phyloP scores from a whole-genome alignment of 352 stramenopile species.

The Phytophthora fragariae region DNA sequence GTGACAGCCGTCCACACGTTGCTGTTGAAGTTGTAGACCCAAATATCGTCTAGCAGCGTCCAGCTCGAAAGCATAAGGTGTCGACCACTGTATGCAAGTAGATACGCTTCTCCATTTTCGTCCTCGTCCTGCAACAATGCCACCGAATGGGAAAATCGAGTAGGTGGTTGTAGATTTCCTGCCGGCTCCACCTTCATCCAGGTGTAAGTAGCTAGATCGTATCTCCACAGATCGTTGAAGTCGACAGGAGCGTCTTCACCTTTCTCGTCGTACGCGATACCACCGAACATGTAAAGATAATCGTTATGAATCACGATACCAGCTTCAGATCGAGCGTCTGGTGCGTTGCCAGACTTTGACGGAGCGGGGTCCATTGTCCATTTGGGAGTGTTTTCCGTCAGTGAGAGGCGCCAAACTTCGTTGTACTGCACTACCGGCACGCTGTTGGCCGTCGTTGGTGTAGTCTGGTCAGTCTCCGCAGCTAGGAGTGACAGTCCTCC shows the following conservation, averaged over 20 bases:
- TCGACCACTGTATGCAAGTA: slow-evolving; percentile 69
- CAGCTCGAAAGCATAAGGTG: slow-evolving; percentile 56
- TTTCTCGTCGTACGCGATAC: slow-evolving; percentile 68
- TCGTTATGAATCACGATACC: slow-evolving; percentile 56
- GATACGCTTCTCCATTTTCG: slow-evolving; percentile 35
- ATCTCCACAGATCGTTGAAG: slow-evolving; percentile 74
- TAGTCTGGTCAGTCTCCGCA: slow-evolving; percentile 5
- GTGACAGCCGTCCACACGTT: slow-evolving; percentile 48
- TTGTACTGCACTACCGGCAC: slow-evolving; percentile 57
- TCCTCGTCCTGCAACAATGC: slow-evolving; percentile 42
- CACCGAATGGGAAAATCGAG: slow-evolving; percentile 73
- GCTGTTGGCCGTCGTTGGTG: slow-evolving; percentile 7
- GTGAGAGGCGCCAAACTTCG: slow-evolving; percentile 58
- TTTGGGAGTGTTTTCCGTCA: slow-evolving; percentile 28
- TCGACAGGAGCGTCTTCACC: slow-evolving; percentile 44
- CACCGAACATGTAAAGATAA: slow-evolving; percentile 71
- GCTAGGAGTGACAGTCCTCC: slow-evolving; percentile 54
- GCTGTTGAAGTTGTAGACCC: slow-evolving; percentile 63
- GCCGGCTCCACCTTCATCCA: slow-evolving; percentile 51
- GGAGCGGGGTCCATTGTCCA: slow-evolving; percentile 53
- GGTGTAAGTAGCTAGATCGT: slow-evolving; percentile 48
- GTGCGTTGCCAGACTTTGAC: slow-evolving; percentile 18
- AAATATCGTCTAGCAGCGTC: slow-evolving; percentile 62
- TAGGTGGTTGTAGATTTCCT: slow-evolving; percentile 36
- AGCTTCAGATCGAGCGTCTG: slow-evolving; percentile 57